Conservation (phyloP, 2,329 filamentous ascomycete genomes). For the Penicillium sp. region DNA sequence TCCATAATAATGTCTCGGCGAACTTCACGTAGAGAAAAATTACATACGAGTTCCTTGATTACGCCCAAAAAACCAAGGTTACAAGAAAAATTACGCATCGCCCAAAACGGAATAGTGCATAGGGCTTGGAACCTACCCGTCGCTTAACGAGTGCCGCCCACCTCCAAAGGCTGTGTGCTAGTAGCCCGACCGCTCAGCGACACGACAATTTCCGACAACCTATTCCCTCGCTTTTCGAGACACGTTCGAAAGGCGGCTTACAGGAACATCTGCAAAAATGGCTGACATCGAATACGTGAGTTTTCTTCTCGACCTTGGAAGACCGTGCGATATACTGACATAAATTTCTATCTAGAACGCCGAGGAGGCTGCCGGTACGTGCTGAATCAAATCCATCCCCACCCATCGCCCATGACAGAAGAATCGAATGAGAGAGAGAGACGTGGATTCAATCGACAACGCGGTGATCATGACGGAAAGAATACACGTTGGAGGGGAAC, state of each 20-base stretch:
- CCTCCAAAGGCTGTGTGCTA: constrained; percentile 30
- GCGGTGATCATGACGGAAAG: constrained; percentile 5
- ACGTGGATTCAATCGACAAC: constrained; percentile 4
- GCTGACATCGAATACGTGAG: constrained; percentile 85
- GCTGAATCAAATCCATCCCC: constrained; percentile 22
- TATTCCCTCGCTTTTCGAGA: constrained; percentile 46
- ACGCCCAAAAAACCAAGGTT: neutral
- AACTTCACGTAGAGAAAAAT: neutral
- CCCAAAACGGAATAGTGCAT: constrained; percentile 29
- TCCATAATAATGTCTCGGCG: no score
- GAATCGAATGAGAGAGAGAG: constrained; percentile 6
- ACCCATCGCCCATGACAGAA: constrained; percentile 16
- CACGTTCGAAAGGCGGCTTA: constrained; percentile 44
- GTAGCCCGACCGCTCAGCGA: constrained; percentile 36
- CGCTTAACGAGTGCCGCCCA: constrained; percentile 45
- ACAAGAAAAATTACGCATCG: constrained; percentile 9
- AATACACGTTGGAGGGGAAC: constrained; percentile 3
- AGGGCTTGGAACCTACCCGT: constrained; percentile 43
- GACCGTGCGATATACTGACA: constrained; percentile 34
- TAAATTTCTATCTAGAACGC: constrained; percentile 63
- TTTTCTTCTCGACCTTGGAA: constrained; percentile 30
- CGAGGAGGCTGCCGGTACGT: constrained; percentile 84
- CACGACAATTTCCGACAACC: constrained; percentile 39
- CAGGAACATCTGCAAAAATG: constrained; percentile 63
- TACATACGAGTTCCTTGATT: neutral